These are phyloP conservation scores for Otatea glauca DNA, from an alignment of 176 grass and related monocot genomes.

Conservation along the genomic window DNA sequence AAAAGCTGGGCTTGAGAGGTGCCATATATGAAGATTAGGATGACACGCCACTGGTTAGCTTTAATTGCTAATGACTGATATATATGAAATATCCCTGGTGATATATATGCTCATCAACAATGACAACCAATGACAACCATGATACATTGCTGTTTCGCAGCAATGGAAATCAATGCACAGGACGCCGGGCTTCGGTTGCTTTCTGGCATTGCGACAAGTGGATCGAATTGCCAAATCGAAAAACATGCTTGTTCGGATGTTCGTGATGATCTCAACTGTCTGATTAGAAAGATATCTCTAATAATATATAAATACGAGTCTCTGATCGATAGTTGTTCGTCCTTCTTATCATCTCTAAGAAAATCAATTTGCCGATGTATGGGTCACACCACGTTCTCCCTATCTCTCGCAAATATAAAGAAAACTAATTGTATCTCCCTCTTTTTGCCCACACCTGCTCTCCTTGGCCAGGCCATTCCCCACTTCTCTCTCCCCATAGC, in stretches of 20 bases:
- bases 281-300: background rate
- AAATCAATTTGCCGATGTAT: no score
- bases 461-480: no score
- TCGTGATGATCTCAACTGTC: background rate
- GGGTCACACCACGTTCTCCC: no score
- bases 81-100: constrained; percentile 16
- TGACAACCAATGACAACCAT: constrained; percentile 25
- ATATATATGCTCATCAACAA: constrained; percentile 38
- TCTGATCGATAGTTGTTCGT: no score
- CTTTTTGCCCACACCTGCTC: no score
- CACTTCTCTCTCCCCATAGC: no score
- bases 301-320: no score
- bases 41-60: constrained; percentile 34
- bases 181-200: background rate
- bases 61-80: constrained; percentile 11
- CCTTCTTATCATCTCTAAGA: no score
- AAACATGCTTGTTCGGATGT: background rate
- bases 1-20: constrained; percentile 17
- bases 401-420: no score
- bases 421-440: no score
- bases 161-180: background rate
- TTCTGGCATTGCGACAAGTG: background rate
- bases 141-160: background rate
- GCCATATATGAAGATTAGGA: constrained; percentile 22
- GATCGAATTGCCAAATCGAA: background rate